Conservation (phyloP, 2,329 filamentous ascomycete species). For the Talaromyces pinophilus region DNA sequence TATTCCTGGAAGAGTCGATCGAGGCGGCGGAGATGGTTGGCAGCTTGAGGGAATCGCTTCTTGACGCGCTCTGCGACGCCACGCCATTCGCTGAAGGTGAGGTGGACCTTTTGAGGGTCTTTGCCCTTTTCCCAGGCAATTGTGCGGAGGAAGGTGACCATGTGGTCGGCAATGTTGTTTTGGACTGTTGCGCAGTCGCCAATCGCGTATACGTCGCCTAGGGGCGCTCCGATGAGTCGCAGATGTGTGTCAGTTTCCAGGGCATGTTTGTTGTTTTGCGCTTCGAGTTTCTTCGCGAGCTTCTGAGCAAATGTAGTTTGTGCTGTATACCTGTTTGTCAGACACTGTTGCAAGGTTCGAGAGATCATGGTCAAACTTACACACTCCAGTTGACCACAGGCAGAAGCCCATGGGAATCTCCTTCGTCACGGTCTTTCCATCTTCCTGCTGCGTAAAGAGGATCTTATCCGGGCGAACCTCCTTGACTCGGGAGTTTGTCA, state of each 20-base stretch:
- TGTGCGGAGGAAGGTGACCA: conserved; percentile 84
- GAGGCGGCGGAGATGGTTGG: conserved; percentile 80
- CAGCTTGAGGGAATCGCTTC: conserved; percentile 86
- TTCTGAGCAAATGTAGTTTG: conserved; percentile 79
- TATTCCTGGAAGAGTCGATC: conserved; percentile 91
- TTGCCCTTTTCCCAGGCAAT: conserved; percentile 89
- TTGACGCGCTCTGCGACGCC: conserved; percentile 79
- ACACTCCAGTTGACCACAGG: conserved; percentile 93
- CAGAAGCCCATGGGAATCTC: conserved; percentile 96
- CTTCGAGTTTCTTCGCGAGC: conserved; percentile 72
- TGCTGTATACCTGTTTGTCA: conserved; percentile 41
- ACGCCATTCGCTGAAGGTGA: conserved; percentile 88
- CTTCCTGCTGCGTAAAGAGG: conserved; percentile 79
- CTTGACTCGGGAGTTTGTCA: conserved; percentile 90
- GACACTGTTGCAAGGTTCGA: neutral
- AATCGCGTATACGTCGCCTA: conserved; percentile 94
- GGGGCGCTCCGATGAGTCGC: conserved; percentile 79
- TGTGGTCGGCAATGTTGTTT: conserved; percentile 91
- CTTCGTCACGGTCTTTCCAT: conserved; percentile 77
- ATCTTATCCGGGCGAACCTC: conserved; percentile 84
- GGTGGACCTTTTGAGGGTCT: conserved; percentile 82
- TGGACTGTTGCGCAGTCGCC: conserved; percentile 96
- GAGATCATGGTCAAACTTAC: conserved; percentile 35
- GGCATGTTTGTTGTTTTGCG: conserved; percentile 85
- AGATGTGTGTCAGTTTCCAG: conserved; percentile 94